A percentile compares a stretch with the other conserved stretches of the same genome.
Conservation (phyloP, 139 green algal genomes). For the Tetraselmis striata region DNA sequence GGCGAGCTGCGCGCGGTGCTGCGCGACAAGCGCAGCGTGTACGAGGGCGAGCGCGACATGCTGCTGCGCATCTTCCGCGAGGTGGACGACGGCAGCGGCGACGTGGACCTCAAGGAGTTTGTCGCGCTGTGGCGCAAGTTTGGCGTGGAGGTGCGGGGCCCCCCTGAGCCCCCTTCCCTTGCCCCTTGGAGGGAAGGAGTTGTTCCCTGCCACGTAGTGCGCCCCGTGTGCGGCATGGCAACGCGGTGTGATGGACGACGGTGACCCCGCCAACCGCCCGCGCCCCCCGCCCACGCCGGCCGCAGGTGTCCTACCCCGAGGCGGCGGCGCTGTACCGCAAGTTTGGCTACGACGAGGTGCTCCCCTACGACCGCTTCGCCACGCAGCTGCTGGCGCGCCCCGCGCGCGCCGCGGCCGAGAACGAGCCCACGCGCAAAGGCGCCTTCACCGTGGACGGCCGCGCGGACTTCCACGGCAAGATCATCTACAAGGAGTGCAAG, state of each 20-base stretch:
- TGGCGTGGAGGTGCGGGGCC: neutral
- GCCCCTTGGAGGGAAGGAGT: slow-evolving; percentile 22
- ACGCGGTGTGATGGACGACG: slow-evolving; percentile 40
- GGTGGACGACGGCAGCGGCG: slow-evolving; percentile 47
- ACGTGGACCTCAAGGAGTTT: slow-evolving; percentile 40
- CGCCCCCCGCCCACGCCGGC: slow-evolving; percentile 44
- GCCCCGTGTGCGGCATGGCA: slow-evolving; percentile 39
- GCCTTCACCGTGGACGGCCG: slow-evolving; percentile 38
- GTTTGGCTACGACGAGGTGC: neutral
- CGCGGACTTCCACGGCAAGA: slow-evolving; percentile 58
- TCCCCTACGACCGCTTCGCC: slow-evolving; percentile 19
- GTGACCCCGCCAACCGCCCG: slow-evolving; percentile 39
- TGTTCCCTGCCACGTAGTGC: slow-evolving; percentile 22
- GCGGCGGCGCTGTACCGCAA: neutral
- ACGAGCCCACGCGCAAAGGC: slow-evolving; percentile 16
- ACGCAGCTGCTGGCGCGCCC: slow-evolving; percentile 9
- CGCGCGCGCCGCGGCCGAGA: neutral
- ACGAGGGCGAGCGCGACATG: slow-evolving; percentile 41
- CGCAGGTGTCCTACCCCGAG: slow-evolving; percentile 11
- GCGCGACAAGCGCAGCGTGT: slow-evolving; percentile 31
- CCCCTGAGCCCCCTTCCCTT: neutral
- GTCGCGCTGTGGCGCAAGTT: slow-evolving; percentile 25
- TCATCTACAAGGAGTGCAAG: slow-evolving; percentile 56
- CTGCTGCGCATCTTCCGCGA: slow-evolving; percentile 46
- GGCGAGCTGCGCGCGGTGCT: slow-evolving; percentile 28